Percentiles rank a stretch among this genome's conserved stretches.
Conservation (phyloP, 1,139 yeast species). For the Sugiyamaella japonica region DNA sequence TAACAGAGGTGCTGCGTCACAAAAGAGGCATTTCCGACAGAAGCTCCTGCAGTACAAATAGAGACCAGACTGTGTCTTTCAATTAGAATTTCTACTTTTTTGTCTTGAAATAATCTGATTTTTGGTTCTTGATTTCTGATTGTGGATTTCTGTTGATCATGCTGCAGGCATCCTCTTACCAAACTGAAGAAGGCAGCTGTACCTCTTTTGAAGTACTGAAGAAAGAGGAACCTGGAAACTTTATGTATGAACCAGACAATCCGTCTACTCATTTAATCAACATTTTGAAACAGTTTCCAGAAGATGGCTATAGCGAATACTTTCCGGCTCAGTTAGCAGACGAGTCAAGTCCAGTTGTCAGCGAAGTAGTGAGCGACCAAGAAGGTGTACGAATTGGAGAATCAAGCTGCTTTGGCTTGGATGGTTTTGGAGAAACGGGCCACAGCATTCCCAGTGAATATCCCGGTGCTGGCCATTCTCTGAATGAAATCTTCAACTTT, state of each 20-base stretch:
- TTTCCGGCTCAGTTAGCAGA: constrained; percentile 1
- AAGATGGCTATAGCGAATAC: constrained; percentile 2
- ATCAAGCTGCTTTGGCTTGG: background rate
- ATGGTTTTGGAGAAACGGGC: background rate
- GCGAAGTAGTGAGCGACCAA: background rate
- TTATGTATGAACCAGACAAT: background rate
- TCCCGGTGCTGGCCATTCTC: background rate
- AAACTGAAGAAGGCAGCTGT: background rate
- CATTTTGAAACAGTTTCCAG: background rate
- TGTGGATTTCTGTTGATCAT: background rate
- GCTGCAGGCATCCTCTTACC: constrained; percentile 12
- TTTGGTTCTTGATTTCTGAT: background rate
- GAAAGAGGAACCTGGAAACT: background rate
- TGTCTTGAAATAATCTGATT: no score
- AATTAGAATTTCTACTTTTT: no score
- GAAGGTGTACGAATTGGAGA: background rate
- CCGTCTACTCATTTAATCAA: background rate
- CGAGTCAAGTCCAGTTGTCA: background rate
- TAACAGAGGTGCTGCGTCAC: background rate
- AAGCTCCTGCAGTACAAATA: background rate
- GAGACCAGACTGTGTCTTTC: background rate
- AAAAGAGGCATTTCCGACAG: background rate
- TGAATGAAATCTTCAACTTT: constrained; percentile 6
- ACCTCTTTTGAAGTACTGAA: constrained; percentile 6
- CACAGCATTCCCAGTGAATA: background rate